These are phyloP conservation scores for Strobilomyces confusus DNA, from an alignment of 768 basidiomycete genomes.

Conservation along the genomic window DNA sequence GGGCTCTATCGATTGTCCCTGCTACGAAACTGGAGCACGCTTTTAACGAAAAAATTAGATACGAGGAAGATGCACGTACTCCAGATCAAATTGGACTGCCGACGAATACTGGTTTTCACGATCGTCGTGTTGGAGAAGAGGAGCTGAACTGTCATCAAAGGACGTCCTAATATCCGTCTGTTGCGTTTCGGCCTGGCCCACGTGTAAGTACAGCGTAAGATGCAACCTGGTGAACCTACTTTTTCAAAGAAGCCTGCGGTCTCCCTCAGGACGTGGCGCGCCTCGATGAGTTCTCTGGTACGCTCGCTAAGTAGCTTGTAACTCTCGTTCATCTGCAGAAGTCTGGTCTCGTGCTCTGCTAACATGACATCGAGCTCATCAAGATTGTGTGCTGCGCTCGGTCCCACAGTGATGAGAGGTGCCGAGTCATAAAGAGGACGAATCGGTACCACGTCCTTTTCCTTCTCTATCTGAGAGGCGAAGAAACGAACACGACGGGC, in stretches of 20 bases:
- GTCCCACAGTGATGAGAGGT: slow-evolving; percentile 84
- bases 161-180: slow-evolving; percentile 80
- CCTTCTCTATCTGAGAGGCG: slow-evolving; percentile 76
- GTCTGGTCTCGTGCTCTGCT: slow-evolving; percentile 77
- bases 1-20: slow-evolving; percentile 90
- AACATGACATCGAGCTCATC: slow-evolving; percentile 91
- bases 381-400: slow-evolving; percentile 87
- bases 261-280: slow-evolving; percentile 89
- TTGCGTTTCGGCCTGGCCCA: slow-evolving; percentile 66
- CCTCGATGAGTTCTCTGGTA: slow-evolving; percentile 84
- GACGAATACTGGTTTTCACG: slow-evolving; percentile 60
- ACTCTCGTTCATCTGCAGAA: slow-evolving; percentile 88
- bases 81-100: slow-evolving; percentile 76
- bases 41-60: background rate
- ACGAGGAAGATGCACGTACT: slow-evolving; percentile 46
- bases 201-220: slow-evolving; percentile 6
- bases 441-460: slow-evolving; percentile 77
- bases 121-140: slow-evolving; percentile 89
- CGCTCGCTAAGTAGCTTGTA: slow-evolving; percentile 87
- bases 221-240: slow-evolving; percentile 38
- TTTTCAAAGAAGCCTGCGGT: slow-evolving; percentile 95
- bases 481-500: slow-evolving; percentile 93
- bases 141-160: slow-evolving; percentile 88
- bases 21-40: slow-evolving; percentile 73
- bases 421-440: slow-evolving; percentile 85